phyloP scores from a whole-genome alignment of 2,329 filamentous ascomycete genomes.

The Lecanosticta acicola region DNA sequence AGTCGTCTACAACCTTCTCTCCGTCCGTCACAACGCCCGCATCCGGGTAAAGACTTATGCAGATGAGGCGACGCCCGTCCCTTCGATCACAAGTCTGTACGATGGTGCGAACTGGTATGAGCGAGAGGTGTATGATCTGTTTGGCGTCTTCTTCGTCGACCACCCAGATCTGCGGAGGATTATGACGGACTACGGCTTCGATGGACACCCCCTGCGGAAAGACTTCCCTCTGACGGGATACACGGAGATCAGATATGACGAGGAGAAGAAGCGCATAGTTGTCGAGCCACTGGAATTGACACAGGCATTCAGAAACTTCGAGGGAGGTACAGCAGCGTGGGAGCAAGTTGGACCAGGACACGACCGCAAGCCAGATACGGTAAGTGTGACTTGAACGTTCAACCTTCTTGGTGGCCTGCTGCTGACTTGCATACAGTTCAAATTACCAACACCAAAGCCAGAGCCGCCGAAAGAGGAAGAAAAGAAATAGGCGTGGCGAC shows the following conservation, averaged over 20 bases:
- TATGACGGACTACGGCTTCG: constrained; percentile 99
- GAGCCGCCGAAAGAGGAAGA: constrained; percentile 85
- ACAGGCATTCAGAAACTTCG: constrained; percentile 97
- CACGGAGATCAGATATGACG: constrained; percentile 95
- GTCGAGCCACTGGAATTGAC: constrained; percentile 96
- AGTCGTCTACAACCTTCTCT: constrained; percentile 94
- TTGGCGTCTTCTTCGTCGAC: constrained; percentile 91
- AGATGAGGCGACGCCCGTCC: constrained; percentile 89
- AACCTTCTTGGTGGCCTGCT: no score
- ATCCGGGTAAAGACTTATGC: constrained; percentile 98
- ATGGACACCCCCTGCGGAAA: constrained; percentile 93
- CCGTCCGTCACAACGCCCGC: constrained; percentile 90
- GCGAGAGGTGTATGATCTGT: constrained; percentile 94
- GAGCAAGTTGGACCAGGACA: constrained; percentile 66
- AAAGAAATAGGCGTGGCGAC: constrained; percentile 60
- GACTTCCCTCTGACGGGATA: constrained; percentile 98
- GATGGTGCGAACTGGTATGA: constrained; percentile 99
- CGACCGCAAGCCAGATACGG: constrained; percentile 70
- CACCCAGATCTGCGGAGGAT: constrained; percentile 95
- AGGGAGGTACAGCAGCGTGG: constrained; percentile 60
- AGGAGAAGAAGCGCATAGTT: constrained; percentile 99
- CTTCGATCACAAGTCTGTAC: constrained; percentile 77
- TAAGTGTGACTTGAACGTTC: constrained; percentile 37
- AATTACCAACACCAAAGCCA: constrained; percentile 90
- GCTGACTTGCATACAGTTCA: constrained; percentile 58